phyloP scores from a whole-genome alignment of 1,139 yeast genomes.

The Hyphopichia buzzinii region DNA sequence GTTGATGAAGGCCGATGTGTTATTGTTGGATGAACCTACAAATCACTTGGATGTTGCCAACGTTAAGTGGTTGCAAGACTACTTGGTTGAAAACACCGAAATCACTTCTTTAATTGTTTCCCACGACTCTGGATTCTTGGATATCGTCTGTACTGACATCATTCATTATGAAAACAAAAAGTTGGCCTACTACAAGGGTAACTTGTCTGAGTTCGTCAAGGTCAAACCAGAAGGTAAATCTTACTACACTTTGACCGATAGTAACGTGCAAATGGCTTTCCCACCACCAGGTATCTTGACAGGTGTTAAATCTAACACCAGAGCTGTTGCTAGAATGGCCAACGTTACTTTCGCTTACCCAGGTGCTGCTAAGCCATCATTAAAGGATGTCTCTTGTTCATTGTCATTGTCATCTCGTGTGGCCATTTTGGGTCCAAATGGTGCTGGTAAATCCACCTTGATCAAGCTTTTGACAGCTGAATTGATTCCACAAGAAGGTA shows the following conservation, averaged over 20 bases:
- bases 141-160: conserved; percentile 92
- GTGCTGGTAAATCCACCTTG: conserved; percentile 97
- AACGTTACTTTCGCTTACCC: conserved; percentile 89
- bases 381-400: conserved; percentile 78
- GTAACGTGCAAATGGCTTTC: conserved; percentile 94
- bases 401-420: conserved; percentile 91
- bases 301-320: conserved; percentile 92
- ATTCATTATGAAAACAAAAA: conserved; percentile 96
- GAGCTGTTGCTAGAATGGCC: conserved; percentile 90
- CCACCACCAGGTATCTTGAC: conserved; percentile 97
- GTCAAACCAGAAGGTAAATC: conserved; percentile 95
- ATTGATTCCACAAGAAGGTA: conserved; percentile 79
- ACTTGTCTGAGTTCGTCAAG: conserved; percentile 86
- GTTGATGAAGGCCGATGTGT: conserved; percentile 95
- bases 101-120: conserved; percentile 95
- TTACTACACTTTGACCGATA: conserved; percentile 91
- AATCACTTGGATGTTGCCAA: conserved; percentile 95
- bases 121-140: conserved; percentile 96
- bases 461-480: conserved; percentile 93
- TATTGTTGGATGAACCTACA: conserved; percentile 95
- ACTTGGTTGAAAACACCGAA: conserved; percentile 73
- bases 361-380: conserved; percentile 82
- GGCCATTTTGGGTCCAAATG: conserved; percentile 95
- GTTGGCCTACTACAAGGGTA: conserved; percentile 93
- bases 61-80: conserved; percentile 92